Conservation (phyloP, 345 rosid genomes). For the Citrus mangshanensis region DNA sequence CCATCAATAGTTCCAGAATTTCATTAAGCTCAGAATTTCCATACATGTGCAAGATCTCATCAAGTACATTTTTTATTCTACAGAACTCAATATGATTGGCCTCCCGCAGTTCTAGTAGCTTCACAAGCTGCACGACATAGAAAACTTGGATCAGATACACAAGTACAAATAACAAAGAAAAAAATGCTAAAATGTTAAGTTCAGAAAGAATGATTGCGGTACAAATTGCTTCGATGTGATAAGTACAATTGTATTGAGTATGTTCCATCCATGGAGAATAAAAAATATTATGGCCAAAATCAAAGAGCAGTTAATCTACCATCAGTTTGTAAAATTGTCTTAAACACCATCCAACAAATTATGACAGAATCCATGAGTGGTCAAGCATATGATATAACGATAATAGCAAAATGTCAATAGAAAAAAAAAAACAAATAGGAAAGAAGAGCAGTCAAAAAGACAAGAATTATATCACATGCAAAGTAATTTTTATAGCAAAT, state of each 20-base stretch:
- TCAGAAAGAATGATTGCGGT: not conserved
- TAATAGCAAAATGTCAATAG: not conserved
- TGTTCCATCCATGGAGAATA: not conserved
- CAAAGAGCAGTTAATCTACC: not conserved
- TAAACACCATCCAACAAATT: not conserved
- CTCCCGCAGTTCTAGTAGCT: conserved; percentile 89
- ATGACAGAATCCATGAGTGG: not conserved
- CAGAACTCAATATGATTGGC: conserved; percentile 93
- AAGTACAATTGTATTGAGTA: not conserved
- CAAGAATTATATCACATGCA: not conserved
- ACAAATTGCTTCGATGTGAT: not conserved
- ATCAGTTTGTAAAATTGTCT: not conserved
- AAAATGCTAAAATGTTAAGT: not conserved
- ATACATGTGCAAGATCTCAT: conserved; percentile 77
- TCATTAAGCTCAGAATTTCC: conserved; percentile 54
- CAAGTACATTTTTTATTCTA: conserved; percentile 78
- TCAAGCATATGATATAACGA: not conserved
- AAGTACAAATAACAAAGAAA: not conserved
- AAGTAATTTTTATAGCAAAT: conserved; percentile 3
- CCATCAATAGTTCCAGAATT: conserved; percentile 76
- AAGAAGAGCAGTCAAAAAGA: not conserved
- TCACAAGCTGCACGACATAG: conserved; percentile 71
- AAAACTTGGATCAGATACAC: conserved; percentile 21
- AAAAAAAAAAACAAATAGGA: not conserved
- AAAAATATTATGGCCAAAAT: not conserved